Evolutionary conservation across 768 basidiomycete genomes (phyloP).

Genomic region (Ephemerocybe angulata): DNA sequence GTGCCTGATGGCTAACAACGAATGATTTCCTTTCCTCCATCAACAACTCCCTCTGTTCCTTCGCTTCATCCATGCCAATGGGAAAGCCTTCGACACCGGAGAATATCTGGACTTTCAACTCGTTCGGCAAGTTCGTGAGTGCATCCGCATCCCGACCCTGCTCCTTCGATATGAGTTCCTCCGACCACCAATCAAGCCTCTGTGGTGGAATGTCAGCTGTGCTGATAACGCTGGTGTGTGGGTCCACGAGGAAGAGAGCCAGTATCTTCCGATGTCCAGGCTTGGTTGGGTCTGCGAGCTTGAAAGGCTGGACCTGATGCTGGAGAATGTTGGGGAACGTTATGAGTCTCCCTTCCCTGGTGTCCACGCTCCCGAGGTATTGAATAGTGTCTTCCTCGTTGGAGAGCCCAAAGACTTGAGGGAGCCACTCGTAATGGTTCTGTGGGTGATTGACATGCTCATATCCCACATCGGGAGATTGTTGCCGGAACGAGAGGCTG

Average conservation of each 20-base stretch:
- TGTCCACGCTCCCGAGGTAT: conserved; percentile 25
- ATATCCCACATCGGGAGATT: conserved; percentile 12
- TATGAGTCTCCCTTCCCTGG: conserved; percentile 26
- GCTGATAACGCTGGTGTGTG: conserved; percentile 21
- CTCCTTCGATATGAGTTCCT: neutral
- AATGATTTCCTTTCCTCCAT: conserved; percentile 30
- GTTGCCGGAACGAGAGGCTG: conserved; percentile 15
- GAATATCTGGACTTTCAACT: conserved; percentile 21
- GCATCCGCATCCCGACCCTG: neutral
- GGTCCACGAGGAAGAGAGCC: conserved; percentile 37
- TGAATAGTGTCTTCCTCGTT: conserved; percentile 17
- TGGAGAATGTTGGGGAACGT: conserved; percentile 38
- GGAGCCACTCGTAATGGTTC: conserved; percentile 16
- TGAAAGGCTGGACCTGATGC: conserved; percentile 33
- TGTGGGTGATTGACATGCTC: neutral
- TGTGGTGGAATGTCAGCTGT: conserved; percentile 25
- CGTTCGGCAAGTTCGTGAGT: conserved; percentile 22
- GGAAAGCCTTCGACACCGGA: conserved; percentile 23
- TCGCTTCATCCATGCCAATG: conserved; percentile 25
- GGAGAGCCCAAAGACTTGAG: conserved; percentile 17
- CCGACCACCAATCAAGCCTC: conserved; percentile 25
- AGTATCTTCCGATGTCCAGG: conserved; percentile 40
- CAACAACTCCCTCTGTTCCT: conserved; percentile 23
- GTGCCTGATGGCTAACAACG: conserved; percentile 12
- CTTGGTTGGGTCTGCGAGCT: conserved; percentile 29